These are phyloP conservation scores for Suillus occidentalis DNA, from an alignment of 768 basidiomycete species.

Conservation along the genomic window DNA sequence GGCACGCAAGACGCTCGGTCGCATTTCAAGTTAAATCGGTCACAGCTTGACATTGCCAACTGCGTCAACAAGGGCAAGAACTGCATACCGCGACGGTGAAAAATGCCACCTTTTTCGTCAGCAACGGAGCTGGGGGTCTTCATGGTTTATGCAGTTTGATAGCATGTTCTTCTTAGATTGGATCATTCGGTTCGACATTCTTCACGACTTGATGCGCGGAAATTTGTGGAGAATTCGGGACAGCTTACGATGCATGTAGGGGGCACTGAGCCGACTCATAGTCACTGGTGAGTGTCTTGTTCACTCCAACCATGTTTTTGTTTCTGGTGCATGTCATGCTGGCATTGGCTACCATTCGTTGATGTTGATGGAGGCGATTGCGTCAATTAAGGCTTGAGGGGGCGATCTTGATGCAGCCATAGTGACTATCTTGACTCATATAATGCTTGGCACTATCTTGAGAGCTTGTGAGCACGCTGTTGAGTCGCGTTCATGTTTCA, in stretches of 20 bases:
- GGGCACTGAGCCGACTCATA: not conserved
- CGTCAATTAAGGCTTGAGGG: not conserved
- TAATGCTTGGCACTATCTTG: conserved; percentile 9
- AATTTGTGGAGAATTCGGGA: not conserved
- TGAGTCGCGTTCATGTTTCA: conserved; percentile 12
- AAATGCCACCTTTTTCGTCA: not conserved
- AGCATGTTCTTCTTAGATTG: not conserved
- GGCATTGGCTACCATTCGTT: not conserved
- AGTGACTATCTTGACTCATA: conserved; percentile 11
- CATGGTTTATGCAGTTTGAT: conserved; percentile 4
- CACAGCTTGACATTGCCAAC: not conserved
- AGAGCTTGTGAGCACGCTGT: conserved; percentile 10
- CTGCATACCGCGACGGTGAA: conserved; percentile 7
- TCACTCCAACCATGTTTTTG: conserved; percentile 9
- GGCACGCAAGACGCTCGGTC: not conserved
- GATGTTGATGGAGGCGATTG: conserved; percentile 1
- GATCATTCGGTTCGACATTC: not conserved
- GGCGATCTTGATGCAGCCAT: conserved; percentile 1
- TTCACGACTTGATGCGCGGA: not conserved
- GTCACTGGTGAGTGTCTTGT: conserved; percentile 15
- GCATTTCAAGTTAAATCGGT: not conserved
- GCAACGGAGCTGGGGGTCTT: not conserved
- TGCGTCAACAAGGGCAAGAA: not conserved
- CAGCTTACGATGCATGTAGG: conserved; percentile 3
- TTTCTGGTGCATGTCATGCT: conserved; percentile 1